Conservation (phyloP, 106 monocot genomes). For the Apostasia ramifera region DNA sequence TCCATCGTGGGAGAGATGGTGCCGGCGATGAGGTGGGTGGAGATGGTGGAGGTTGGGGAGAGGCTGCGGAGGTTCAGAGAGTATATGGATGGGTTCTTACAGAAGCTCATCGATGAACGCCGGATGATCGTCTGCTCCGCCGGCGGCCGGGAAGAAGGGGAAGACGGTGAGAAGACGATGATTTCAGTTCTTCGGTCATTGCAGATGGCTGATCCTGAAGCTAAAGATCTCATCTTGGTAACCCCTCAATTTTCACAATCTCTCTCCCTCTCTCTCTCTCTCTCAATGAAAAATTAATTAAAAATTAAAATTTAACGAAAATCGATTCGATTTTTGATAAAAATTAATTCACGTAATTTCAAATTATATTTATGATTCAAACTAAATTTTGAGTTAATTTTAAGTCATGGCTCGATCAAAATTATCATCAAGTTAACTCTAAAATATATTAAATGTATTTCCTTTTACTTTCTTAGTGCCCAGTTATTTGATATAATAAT, state of each 20-base stretch:
- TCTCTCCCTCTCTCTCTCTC: too few species aligned
- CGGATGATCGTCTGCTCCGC: background rate
- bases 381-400: too few species aligned
- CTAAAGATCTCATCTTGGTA: background rate
- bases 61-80: conserved; percentile 5
- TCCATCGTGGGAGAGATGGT: background rate
- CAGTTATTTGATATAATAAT: too few species aligned
- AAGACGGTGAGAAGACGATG: background rate
- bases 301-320: too few species aligned
- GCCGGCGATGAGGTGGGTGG: conserved; percentile 2
- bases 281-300: too few species aligned
- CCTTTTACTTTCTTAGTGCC: too few species aligned
- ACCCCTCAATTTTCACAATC: background rate
- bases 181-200: background rate
- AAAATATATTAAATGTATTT: too few species aligned
- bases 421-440: too few species aligned
- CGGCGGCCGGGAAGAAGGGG: background rate
- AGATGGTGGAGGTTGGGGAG: background rate
- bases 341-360: too few species aligned
- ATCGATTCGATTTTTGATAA: too few species aligned
- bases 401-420: too few species aligned
- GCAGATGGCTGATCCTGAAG: background rate
- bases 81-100: background rate
- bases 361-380: too few species aligned
- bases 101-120: conserved; percentile 4